Conservation (phyloP, 2,329 filamentous ascomycete genomes). For the Diaporthe sp. region DNA sequence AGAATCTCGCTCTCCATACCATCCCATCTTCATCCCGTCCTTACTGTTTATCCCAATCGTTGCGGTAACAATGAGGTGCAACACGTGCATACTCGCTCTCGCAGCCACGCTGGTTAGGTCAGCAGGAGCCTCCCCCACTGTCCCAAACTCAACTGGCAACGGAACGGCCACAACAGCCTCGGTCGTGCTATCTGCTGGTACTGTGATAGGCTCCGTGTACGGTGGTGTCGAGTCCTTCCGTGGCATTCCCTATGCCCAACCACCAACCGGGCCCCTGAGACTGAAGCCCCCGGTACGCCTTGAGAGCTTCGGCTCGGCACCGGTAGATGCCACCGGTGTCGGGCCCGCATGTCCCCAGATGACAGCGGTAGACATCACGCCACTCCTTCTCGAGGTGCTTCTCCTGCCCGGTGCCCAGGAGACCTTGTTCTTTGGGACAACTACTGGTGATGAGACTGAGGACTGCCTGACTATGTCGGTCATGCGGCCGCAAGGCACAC, state of each 20-base stretch:
- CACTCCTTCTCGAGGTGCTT: slow-evolving; percentile 54
- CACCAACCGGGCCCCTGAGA: slow-evolving; percentile 68
- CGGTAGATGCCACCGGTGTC: slow-evolving; percentile 60
- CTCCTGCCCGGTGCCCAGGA: slow-evolving; percentile 43
- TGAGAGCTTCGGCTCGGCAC: slow-evolving; percentile 59
- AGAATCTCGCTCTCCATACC: neutral
- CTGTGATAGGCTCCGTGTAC: slow-evolving; percentile 6
- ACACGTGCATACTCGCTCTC: neutral
- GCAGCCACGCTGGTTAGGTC: neutral
- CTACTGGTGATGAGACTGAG: slow-evolving; percentile 56
- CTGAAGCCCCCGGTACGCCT: slow-evolving; percentile 71
- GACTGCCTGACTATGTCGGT: slow-evolving; percentile 66
- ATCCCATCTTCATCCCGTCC: neutral
- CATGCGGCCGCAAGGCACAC: slow-evolving; percentile 58
- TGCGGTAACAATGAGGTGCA: neutral
- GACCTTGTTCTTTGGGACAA: neutral
- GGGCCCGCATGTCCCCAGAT: slow-evolving; percentile 72
- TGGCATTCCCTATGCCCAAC: slow-evolving; percentile 74
- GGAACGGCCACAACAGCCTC: neutral
- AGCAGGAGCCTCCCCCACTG: neutral
- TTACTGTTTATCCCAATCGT: neutral
- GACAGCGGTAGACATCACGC: slow-evolving; percentile 50
- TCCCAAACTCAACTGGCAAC: neutral
- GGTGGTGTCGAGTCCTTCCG: slow-evolving; percentile 67
- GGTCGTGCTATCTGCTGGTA: slow-evolving; percentile 5